A percentile compares a stretch with the other conserved stretches of the same genome.
Conservation (phyloP, 2,329 filamentous ascomycete genomes). For the Bimuria novae-zelandiae region DNA sequence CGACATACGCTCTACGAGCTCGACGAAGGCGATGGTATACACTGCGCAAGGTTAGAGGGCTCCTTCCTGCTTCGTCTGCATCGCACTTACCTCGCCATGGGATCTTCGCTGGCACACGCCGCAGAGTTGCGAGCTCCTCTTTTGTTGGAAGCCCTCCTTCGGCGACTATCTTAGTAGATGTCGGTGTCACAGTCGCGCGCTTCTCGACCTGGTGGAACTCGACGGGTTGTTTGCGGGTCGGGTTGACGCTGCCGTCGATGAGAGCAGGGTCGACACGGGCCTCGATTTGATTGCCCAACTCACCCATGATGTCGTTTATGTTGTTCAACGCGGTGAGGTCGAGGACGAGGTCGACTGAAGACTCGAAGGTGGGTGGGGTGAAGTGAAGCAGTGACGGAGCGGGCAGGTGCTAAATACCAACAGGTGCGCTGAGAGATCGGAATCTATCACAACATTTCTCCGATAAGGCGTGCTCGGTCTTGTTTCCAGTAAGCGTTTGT, state of each 20-base stretch:
- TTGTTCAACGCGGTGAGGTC: not conserved
- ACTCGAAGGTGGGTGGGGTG: no score
- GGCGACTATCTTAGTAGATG: not conserved
- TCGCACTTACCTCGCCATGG: conserved; percentile 32
- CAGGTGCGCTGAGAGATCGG: no score
- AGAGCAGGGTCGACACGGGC: not conserved
- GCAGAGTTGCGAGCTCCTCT: conserved; percentile 43
- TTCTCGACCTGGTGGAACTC: not conserved
- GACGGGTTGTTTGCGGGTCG: not conserved
- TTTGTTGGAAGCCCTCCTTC: conserved; percentile 30
- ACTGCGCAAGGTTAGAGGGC: conserved; percentile 9
- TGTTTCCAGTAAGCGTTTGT: no score
- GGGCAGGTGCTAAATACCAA: no score
- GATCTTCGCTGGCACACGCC: conserved; percentile 40
- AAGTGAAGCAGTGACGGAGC: no score
- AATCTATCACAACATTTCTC: no score
- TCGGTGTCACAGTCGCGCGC: no score
- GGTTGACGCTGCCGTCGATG: not conserved
- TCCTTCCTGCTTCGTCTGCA: conserved; percentile 6
- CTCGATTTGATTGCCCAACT: conserved; percentile 1
- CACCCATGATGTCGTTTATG: not conserved
- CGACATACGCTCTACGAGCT: conserved; percentile 46
- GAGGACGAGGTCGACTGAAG: no score
- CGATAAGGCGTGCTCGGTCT: no score
- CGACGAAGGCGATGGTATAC: conserved; percentile 44